Conservation (phyloP, 1,139 yeast species). For the Suhomyces chickasaworum region DNA sequence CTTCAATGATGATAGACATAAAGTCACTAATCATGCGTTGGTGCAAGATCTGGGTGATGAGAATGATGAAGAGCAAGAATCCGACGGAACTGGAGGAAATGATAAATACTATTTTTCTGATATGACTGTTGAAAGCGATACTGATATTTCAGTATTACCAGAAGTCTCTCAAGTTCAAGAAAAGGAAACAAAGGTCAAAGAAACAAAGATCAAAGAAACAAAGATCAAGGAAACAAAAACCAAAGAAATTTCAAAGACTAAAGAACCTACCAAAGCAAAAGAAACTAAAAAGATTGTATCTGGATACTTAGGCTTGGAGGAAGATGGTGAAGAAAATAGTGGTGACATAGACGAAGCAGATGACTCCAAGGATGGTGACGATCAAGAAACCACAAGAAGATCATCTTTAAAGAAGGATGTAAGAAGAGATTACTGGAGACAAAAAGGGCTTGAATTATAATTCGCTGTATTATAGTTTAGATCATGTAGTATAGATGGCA, state of each 20-base stretch:
- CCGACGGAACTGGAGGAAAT: constrained; percentile 38
- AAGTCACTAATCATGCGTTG: constrained; percentile 64
- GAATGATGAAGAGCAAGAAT: constrained; percentile 23
- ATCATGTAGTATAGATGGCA: constrained; percentile 6
- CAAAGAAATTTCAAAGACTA: not conserved
- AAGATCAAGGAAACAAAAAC: not conserved
- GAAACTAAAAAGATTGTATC: constrained; percentile 27
- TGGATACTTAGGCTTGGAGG: constrained; percentile 30
- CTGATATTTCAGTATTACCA: constrained; percentile 18
- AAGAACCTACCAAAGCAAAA: constrained; percentile 11
- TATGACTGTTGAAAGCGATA: constrained; percentile 45
- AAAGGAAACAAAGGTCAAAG: not conserved
- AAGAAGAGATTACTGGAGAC: constrained; percentile 47
- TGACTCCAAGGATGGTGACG: constrained; percentile 17
- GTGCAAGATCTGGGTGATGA: constrained; percentile 28
- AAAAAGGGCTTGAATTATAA: constrained; percentile 42
- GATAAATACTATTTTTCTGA: constrained; percentile 47
- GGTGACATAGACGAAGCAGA: constrained; percentile 19
- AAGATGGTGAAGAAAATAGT: constrained; percentile 14
- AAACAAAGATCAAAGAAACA: constrained; percentile 6
- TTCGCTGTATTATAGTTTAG: constrained; percentile 10
- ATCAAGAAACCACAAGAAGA: constrained; percentile 17
- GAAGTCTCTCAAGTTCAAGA: not conserved
- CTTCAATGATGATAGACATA: constrained; percentile 72
- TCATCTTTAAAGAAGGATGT: constrained; percentile 36